Base-by-base conservation (phyloP, 768 basidiomycete genomes). In the Cyathus striatus region DNA sequence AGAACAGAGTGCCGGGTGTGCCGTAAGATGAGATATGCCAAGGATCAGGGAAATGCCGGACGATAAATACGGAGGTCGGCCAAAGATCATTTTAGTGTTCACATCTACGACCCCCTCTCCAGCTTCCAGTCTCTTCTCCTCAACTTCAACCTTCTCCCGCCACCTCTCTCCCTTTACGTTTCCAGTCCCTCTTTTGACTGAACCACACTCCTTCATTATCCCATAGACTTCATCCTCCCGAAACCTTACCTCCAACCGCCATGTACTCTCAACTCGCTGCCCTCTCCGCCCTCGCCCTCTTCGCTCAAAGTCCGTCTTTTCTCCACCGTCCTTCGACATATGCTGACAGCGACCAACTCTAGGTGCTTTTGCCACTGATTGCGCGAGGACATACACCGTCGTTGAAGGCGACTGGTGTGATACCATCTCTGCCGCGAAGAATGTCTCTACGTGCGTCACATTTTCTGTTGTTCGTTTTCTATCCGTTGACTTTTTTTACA, bases 341-440 rank as follows among this genome's bases (percentile, higher is more conserved):
- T 23, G 24, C 40, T 21, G 32, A 23, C 18, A 17, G 40, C 27
- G 18, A 45, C n/a, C 23, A 40, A 30, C 42, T n/a, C n/a, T n/a
- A 65, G 62, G 56, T 36, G 60, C 50, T 9, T 48, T 65, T 43
- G 72, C 71, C 25, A 47, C 46, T 40, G 53, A 62, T 34, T 87
- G 86, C 57, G 64, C 72, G n/a, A 78, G 86, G 49, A 70, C 57
- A 16, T 81, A 81, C 56, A 82, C 75, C 40, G 71, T 88, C 41
- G 51, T 62, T 46, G 52, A 55, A 5, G 78, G 77, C 24, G 81
- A 86, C 54, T 75, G 71, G 45, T 89, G 86, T 57, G 84, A 87
- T 60, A 53, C 47, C 43, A 88, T 89, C 59, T 86, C 80, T 50
- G 73, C 75, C 24, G 57, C 69, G 16, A 51, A 81, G 53, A 74